Evolutionary conservation across 768 basidiomycete genomes (phyloP), one percentile per base, ranked within the genome.

Genomic region (Suillus paluster): DNA sequence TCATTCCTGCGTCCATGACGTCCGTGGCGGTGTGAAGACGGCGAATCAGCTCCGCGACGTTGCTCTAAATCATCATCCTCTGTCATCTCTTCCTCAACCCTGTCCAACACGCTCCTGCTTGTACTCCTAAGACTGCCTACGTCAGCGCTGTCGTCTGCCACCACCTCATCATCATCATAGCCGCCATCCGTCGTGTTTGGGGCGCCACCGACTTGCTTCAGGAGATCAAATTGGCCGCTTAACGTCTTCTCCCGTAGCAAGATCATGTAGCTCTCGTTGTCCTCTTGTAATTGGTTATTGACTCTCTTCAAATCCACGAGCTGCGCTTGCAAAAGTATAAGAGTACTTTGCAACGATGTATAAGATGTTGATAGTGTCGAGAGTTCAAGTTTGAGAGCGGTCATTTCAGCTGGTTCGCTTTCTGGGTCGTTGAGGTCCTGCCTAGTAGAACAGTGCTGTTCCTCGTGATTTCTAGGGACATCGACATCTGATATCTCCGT

Each of bases 181-280:
- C 78, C 76, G 33, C 79, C 79, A 4, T 80, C 81, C 17, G 78
- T 74, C 44, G 71, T 76, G 21, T 74, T 74, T n/a, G 71, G 72
- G 56, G 75, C 77, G 48, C 79, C 83, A 45, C 84, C 86, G 38
- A 90, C 87, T 74, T 89, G 86, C 67, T 81, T 86, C 72, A 88
- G 79, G 64, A 92, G 78, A 72, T 94, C 89, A 72, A 91, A 93
- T 68, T 92, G 91, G 5, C 97, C 97, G 66, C 83, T 95, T 48
- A 99, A 75, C 0, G 97, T 98, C 79, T 86, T 89, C 78, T 99
- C 96, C 64, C 93, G 83, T 27, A 99, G 78, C 42, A 99, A 83
- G 64, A 96, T 93, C 84, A 97, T 94, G 79, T 95, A 99, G 55
- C 92, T 92, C 76, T 97, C 95, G 74, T 98, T 99, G 68, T 99